Evolutionary conservation across 2,329 filamentous ascomycete genomes (phyloP), one percentile per base, ranked within the genome.

Genomic region (Penicillium sp.): DNA sequence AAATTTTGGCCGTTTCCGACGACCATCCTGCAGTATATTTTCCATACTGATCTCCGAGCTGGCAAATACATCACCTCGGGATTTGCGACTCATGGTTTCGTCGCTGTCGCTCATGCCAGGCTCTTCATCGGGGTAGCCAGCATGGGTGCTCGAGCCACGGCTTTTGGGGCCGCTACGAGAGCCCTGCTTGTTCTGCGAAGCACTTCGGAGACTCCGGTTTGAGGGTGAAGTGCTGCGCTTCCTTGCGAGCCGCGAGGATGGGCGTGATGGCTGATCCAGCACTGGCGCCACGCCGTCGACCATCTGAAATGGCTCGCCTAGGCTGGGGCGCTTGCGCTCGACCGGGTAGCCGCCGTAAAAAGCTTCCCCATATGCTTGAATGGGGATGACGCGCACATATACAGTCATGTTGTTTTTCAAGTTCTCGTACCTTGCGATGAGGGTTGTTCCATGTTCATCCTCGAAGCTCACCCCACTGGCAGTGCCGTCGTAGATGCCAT

Each of bases 21-120:
- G 84, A 53, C 91, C 90, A 61, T 94, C 93, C 69, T 97, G 91
- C 47, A 98, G 86, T 67, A 98, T 97, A 64, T 98, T 98, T 56
- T 96, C 90, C 54, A 96, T 81, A 64, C 91, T 97, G 61, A 98
- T 98, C 56, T 98, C 93, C 11, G 93, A 94, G 63, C 88, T 96
- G 33, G 87, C 89, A 58, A 95, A 80, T 51, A 88, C 85, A 58
- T 96, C 90, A 51, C 76, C 81, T 66, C 87, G 89, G 56, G 78
- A 80, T 64, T 86, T 86, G 58, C 86, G 83, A 43, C 84, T 84
- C 47, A 86, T 79, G 18, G 83, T 87, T 46, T 83, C 85, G 52
- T 95, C 89, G 54, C 86, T 90, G 65, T 90, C 94, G 69, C 87
- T 94, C 66, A 93, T 93, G 47, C 82, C 84, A 56, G 83, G 83